A percentile compares a stretch with the other conserved stretches of the same genome.
Conservation (phyloP, 2,329 filamentous ascomycete genomes). For the Cladophialophora chaetospira region DNA sequence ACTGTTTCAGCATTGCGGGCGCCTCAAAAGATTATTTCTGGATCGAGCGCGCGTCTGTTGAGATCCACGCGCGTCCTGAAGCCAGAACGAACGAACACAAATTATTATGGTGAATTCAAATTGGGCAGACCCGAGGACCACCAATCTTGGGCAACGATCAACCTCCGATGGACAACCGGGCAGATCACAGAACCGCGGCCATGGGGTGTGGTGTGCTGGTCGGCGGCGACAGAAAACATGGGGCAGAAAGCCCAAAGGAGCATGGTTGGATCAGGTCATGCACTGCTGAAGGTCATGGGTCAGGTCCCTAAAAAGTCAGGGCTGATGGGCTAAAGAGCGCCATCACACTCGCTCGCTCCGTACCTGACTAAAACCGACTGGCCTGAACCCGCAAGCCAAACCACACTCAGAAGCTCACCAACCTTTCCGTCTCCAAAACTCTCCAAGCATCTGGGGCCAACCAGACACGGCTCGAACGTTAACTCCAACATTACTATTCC, state of each 20-base stretch:
- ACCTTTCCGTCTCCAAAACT: background rate
- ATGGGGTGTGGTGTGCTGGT: background rate
- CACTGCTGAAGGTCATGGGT: conserved; percentile 24
- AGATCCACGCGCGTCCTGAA: background rate
- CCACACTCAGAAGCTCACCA: conserved; percentile 2
- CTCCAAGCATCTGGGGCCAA: conserved; percentile 9
- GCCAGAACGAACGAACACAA: background rate
- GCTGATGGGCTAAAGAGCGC: conserved; percentile 7
- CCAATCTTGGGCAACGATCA: conserved; percentile 1
- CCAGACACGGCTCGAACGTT: conserved; percentile 5
- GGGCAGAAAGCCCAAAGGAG: conserved; percentile 13
- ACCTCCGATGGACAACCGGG: conserved; percentile 3
- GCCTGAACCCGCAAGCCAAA: conserved; percentile 10
- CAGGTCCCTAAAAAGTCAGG: conserved; percentile 5
- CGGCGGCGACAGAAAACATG: conserved; percentile 6
- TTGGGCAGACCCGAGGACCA: background rate
- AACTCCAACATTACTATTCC: background rate
- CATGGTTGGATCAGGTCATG: conserved; percentile 15
- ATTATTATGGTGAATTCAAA: background rate
- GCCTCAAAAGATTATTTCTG: conserved; percentile 22
- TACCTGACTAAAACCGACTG: conserved; percentile 29
- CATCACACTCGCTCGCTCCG: conserved; percentile 16
- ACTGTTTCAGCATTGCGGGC: conserved; percentile 22
- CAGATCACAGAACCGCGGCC: conserved; percentile 8
- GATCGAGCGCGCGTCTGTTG: conserved; percentile 1